Base-by-base conservation (phyloP, 345 rosid genomes). In the Hevea brasiliensis region DNA sequence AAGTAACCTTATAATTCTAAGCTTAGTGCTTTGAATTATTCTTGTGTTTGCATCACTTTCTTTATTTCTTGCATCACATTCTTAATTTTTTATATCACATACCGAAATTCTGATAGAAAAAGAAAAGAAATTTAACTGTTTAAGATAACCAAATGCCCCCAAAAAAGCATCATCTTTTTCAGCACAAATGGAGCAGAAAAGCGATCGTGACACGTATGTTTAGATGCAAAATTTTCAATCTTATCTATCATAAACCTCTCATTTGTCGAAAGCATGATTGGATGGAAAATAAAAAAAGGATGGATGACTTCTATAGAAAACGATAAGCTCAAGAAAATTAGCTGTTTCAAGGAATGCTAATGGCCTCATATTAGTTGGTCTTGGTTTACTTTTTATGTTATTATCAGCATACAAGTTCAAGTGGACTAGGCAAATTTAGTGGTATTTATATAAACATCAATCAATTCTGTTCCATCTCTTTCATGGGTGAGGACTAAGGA, bases 101-200 rank as follows among this genome's bases (percentile, higher is more conserved):
- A 26, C 35, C 2, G 0, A 29, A 21, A 6, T 61, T 45, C 14
- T 65, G 40, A 65, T 23, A 45, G 0, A 41, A 40, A 0, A 2
- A 41, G 9, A 42, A 42, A 42, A 42, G 0, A 6, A 42, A 42
- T 1, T 21, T 1, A 6, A 44, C 41, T 65, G 69, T 44, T 47
- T 12, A 27, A 24, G 69, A 65, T 65, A 26, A 65, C 23, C 20
- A 40, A 45, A n/a, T 45, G 54, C 68, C 32, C 7, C 0, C 6
- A 64, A 21, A 62, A 26, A 65, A 14, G 56, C 23, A 23, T 24
- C 37, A 47, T 47, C 69, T 65, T 65, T 65, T 44, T 65, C 37
- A 65, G 23, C 35, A 45, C 55, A 45, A 24, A 45, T 44, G 35
- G 69, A 23, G 54, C 21, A 27, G 35, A 44, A n/a, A 45, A 65